These are phyloP conservation scores for Epichloe aotearoae DNA, from an alignment of 2,329 filamentous ascomycete species.

Conservation along the genomic window DNA sequence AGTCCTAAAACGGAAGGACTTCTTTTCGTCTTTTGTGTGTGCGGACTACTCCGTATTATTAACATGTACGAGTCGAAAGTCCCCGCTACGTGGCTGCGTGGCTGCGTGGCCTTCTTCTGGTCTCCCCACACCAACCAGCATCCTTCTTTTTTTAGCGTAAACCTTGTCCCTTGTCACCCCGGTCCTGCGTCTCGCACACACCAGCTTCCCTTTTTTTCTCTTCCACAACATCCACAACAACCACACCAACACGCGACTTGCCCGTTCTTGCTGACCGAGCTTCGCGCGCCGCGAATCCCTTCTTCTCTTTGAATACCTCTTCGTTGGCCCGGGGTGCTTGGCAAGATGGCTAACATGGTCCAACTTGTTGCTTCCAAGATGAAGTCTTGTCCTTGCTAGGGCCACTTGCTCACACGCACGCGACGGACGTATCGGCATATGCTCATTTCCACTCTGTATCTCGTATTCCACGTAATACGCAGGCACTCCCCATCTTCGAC, in stretches of 20 bases:
- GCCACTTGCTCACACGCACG: slow-evolving; percentile 1
- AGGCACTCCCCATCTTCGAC: background rate
- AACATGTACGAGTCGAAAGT: too few species aligned
- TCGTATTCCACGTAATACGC: background rate
- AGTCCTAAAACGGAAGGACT: too few species aligned
- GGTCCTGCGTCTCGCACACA: background rate
- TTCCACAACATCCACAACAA: background rate
- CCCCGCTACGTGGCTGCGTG: too few species aligned
- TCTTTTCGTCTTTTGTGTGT: too few species aligned
- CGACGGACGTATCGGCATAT: background rate
- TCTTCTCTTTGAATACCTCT: background rate
- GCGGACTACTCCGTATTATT: too few species aligned
- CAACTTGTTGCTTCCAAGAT: slow-evolving; percentile 9
- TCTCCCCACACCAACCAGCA: too few species aligned
- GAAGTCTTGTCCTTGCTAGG: slow-evolving; percentile 10
- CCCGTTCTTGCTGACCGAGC: slow-evolving; percentile 7
- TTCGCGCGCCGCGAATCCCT: background rate
- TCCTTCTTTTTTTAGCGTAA: background rate
- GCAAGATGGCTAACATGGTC: slow-evolving; percentile 12
- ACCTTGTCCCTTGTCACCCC: background rate
- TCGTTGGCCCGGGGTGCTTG: background rate
- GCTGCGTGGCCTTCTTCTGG: too few species aligned
- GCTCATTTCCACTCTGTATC: background rate
- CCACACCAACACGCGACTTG: slow-evolving; percentile 1
- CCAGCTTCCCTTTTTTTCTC: background rate